Percentiles rank a stretch among this genome's conserved stretches.
Evolutionary conservation across 495 filamentous ascomycete species (phyloP).

Genomic region (Aspergillus taichungensis): DNA sequence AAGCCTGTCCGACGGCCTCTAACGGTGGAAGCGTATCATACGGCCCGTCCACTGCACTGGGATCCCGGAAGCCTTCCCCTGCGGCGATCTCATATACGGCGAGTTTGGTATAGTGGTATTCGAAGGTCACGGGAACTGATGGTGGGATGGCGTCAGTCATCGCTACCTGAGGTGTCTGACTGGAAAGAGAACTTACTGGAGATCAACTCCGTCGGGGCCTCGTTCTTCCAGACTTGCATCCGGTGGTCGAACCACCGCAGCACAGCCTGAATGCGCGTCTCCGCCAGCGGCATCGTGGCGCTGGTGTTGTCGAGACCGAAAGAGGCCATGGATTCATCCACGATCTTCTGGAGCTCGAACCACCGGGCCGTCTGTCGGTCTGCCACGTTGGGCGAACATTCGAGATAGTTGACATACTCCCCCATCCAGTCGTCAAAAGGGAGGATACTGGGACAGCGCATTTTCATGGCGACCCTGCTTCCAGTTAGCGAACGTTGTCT

Average conservation of each 20-base stretch:
- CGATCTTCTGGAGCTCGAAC: conserved; percentile 39
- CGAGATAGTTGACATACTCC: conserved; percentile 36
- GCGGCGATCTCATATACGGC: conserved; percentile 44
- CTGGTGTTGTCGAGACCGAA: conserved; percentile 45
- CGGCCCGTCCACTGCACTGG: conserved; percentile 31
- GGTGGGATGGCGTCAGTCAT: background rate
- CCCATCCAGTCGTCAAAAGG: conserved; percentile 40
- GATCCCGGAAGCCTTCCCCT: conserved; percentile 42
- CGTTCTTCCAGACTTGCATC: conserved; percentile 37
- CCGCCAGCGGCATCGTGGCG: conserved; percentile 30
- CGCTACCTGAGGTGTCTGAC: background rate
- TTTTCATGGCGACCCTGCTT: conserved; percentile 40
- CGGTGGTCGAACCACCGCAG: conserved; percentile 41
- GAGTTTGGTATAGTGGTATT: conserved; percentile 38
- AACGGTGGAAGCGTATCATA: conserved; percentile 33
- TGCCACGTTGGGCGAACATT: conserved; percentile 25
- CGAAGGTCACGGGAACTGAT: conserved; percentile 33
- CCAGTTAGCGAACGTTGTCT: conserved; percentile 1
- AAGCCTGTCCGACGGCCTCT: conserved; percentile 18
- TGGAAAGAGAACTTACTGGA: conserved; percentile 20
- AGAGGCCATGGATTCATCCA: conserved; percentile 38
- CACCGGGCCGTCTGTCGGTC: conserved; percentile 37
- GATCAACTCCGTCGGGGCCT: conserved; percentile 27
- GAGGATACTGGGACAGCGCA: conserved; percentile 42
- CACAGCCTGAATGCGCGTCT: conserved; percentile 37